phyloP scores from a whole-genome alignment of 768 basidiomycete genomes.

The Leccinum olivaceopallidum region DNA sequence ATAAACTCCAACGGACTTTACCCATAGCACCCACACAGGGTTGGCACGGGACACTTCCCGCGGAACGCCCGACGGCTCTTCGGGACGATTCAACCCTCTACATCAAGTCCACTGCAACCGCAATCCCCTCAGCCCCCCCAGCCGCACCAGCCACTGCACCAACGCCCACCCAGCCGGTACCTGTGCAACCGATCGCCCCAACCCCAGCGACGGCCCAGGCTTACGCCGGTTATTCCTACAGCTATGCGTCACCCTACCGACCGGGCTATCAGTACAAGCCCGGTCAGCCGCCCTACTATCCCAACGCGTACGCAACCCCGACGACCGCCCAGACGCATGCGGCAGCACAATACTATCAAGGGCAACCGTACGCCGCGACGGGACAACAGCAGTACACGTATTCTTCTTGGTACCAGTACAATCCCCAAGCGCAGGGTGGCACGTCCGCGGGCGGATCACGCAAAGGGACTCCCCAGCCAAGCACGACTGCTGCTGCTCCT shows the following conservation, averaged over 20 bases:
- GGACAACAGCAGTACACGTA: constrained; percentile 44
- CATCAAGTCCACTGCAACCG: constrained; percentile 48
- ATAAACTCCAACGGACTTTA: constrained; percentile 68
- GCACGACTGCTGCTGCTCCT: constrained; percentile 13
- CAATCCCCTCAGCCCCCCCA: constrained; percentile 34
- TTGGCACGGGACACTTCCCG: constrained; percentile 75
- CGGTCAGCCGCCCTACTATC: constrained; percentile 35
- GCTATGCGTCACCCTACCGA: constrained; percentile 37
- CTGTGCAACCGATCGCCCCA: constrained; percentile 24
- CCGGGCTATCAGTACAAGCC: constrained; percentile 40
- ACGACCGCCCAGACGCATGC: constrained; percentile 29
- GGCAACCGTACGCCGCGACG: constrained; percentile 35
- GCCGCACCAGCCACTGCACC: constrained; percentile 37
- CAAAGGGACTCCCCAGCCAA: constrained; percentile 47
- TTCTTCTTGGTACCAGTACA: constrained; percentile 47
- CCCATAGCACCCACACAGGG: constrained; percentile 59
- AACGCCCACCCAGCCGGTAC: constrained; percentile 27
- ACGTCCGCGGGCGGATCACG: constrained; percentile 34
- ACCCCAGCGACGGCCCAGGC: constrained; percentile 31
- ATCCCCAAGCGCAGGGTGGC: constrained; percentile 29
- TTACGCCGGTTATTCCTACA: constrained; percentile 36
- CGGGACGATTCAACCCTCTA: constrained; percentile 76
- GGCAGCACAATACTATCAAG: constrained; percentile 37
- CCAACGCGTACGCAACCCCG: constrained; percentile 28
- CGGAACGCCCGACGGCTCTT: constrained; percentile 56